Base-by-base conservation (phyloP, 139 green algal species). In the Ettlia oleoabundans region DNA sequence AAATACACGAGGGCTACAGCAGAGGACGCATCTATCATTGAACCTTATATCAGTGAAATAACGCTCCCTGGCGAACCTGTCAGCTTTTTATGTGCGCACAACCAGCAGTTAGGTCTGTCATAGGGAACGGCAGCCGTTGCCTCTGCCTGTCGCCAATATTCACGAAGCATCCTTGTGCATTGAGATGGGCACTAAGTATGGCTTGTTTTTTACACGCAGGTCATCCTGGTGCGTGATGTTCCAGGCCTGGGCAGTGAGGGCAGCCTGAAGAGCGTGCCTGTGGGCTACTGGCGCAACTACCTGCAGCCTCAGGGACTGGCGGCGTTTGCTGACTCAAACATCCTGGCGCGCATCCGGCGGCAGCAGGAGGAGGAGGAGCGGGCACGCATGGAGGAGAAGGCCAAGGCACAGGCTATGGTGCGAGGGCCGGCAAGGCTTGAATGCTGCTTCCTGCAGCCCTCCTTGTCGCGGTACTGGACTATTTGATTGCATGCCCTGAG, bases 251-350 rank as follows among this genome's bases (percentile, higher is more conserved):
- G 94, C 63, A 84, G 67, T 19, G 78, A 88, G 72, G 94, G 94
- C 40, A 76, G 95, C 68, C 82, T 98, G 28, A 80, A 93, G 61
- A 88, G 69, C 28, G 96, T 99, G 30, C 89, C 93, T 2, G 82
- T 91, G 26, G 96, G 96, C 42, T 99, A 93, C 92, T 97, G 91
- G 85, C 88, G 95, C 64, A 98, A 98, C 88, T 98, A 89, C 86
- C 87, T 98, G 85, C 80, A 72, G 37, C 79, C 79, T 8, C 85
- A 93, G 28, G 81, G 86, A 63, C 83, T 93, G 55, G 96, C 96
- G 0, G 88, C 92, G 65, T 82, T 90, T 33, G 96, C 96, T 65
- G 95, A 86, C 53, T 76, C 89, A 5, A 72, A 52, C 32, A 91
- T 98, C 64, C 88, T 99, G 10, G 88, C 86, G 41, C 37, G 53